Evolutionary conservation across 331 rosid genomes (phyloP).

Genomic region (Saraca asoca): DNA sequence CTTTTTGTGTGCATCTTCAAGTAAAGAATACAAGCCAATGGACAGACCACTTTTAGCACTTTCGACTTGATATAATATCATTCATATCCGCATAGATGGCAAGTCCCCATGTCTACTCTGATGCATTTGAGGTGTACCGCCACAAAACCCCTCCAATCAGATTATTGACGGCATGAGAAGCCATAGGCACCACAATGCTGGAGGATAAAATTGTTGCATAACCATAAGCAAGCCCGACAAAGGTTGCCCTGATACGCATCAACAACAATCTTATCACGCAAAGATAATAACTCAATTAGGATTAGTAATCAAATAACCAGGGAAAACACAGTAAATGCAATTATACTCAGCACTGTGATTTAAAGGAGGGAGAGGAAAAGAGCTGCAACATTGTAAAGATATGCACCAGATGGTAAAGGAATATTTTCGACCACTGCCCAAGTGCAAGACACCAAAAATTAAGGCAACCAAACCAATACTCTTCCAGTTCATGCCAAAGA

Average conservation of each 20-base stretch:
- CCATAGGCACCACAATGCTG: constrained; percentile 78
- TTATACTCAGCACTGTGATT: no score
- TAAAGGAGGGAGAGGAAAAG: neutral
- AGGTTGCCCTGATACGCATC: constrained; percentile 74
- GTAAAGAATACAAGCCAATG: neutral
- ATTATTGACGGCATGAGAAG: constrained; percentile 83
- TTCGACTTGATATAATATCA: neutral
- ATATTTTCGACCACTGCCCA: constrained; percentile 80
- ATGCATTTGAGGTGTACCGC: constrained; percentile 56
- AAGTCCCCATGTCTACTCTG: constrained; percentile 33
- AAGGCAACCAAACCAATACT: constrained; percentile 61
- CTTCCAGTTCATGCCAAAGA: constrained; percentile 76
- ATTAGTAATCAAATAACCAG: constrained; percentile 8
- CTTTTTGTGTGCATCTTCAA: no score
- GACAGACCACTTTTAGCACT: no score
- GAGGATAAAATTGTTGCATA: constrained; percentile 82
- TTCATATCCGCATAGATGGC: constrained; percentile 5
- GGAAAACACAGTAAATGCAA: neutral
- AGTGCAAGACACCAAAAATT: constrained; percentile 78
- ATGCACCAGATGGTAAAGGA: constrained; percentile 81
- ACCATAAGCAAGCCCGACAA: constrained; percentile 87
- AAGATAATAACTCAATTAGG: constrained; percentile 5
- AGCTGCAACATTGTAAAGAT: constrained; percentile 26
- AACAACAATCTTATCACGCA: constrained; percentile 29
- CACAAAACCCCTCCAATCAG: constrained; percentile 79